A percentile compares a stretch with the other conserved stretches of the same genome.
Conservation (phyloP, 768 basidiomycete species). For the Russula foetens region DNA sequence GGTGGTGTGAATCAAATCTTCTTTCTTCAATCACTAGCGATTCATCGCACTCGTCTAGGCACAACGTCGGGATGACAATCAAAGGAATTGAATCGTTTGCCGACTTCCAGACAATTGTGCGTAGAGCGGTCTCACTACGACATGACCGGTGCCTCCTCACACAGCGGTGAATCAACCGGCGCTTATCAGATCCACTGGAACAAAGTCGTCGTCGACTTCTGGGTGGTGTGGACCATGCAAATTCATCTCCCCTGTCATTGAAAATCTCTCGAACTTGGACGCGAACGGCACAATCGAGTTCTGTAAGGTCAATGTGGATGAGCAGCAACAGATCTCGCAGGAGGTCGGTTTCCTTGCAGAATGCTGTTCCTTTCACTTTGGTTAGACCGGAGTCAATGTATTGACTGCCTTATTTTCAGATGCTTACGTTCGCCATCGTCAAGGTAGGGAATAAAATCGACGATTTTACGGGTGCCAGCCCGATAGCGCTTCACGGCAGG, state of each 20-base stretch:
- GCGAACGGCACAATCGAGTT: constrained; percentile 38
- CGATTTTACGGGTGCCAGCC: constrained; percentile 42
- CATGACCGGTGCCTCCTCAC: too few species aligned
- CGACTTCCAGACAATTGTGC: constrained; percentile 28
- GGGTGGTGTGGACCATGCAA: constrained; percentile 78
- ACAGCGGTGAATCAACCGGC: constrained; percentile 16
- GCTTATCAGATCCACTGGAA: constrained; percentile 36
- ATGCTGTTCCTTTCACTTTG: constrained; percentile 20
- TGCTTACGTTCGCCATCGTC: constrained; percentile 39
- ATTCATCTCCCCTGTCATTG: constrained; percentile 56
- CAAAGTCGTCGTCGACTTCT: constrained; percentile 56
- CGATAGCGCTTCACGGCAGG: constrained; percentile 34
- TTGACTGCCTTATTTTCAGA: constrained; percentile 23
- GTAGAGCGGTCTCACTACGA: constrained; percentile 19
- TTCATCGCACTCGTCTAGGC: not conserved
- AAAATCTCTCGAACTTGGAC: constrained; percentile 36
- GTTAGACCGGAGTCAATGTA: not conserved
- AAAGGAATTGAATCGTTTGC: not conserved
- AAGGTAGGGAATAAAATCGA: constrained; percentile 30
- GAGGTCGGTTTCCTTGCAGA: constrained; percentile 59
- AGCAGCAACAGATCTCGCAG: constrained; percentile 40
- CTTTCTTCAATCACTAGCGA: not conserved
- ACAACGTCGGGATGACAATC: constrained; percentile 1
- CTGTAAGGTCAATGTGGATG: constrained; percentile 72
- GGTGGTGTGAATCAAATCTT: not conserved